Conservation (phyloP, 2,329 filamentous ascomycete genomes). For the Epichloe sylvatica region DNA sequence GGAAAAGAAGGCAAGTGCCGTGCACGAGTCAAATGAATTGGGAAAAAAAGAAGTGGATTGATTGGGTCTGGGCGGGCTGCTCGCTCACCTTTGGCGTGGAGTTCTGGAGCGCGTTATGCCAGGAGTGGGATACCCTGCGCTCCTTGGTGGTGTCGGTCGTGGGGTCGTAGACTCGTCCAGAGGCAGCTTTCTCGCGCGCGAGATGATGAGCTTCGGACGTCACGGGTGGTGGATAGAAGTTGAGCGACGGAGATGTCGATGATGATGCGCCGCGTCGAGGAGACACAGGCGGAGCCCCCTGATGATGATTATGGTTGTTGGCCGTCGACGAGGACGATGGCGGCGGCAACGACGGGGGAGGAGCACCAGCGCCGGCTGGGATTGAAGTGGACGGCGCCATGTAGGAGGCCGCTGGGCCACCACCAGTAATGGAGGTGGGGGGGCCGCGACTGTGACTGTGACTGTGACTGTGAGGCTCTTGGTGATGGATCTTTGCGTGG, state of each 20-base stretch:
- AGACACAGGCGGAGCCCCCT: slow-evolving; percentile 21
- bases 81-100: slow-evolving; percentile 36
- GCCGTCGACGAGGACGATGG: slow-evolving; percentile 12
- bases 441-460: slow-evolving; percentile 13
- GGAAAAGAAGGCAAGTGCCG: slow-evolving; percentile 6
- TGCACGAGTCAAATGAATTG: slow-evolving; percentile 9
- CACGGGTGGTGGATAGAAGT: slow-evolving; percentile 3
- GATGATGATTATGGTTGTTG: slow-evolving; percentile 12
- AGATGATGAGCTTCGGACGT: slow-evolving; percentile 14
- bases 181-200: slow-evolving; percentile 25
- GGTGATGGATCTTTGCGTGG: slow-evolving; percentile 1
- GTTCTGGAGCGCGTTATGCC: slow-evolving; percentile 30
- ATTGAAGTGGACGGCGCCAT: slow-evolving; percentile 19
- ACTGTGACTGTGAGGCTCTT: slow-evolving; percentile 9
- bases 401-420: slow-evolving; percentile 14
- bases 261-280: slow-evolving; percentile 27
- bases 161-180: slow-evolving; percentile 40
- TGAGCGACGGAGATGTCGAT: slow-evolving; percentile 14
- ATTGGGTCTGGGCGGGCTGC: slow-evolving; percentile 11
- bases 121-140: slow-evolving; percentile 33
- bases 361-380: slow-evolving; percentile 16
- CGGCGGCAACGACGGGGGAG: slow-evolving; percentile 19
- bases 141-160: slow-evolving; percentile 36
- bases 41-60: slow-evolving; percentile 16
- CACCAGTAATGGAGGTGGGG: background rate